Percentiles rank a stretch among this genome's conserved stretches.
phyloP scores from a whole-genome alignment of 768 basidiomycete species.

The Hydnum rufescens region DNA sequence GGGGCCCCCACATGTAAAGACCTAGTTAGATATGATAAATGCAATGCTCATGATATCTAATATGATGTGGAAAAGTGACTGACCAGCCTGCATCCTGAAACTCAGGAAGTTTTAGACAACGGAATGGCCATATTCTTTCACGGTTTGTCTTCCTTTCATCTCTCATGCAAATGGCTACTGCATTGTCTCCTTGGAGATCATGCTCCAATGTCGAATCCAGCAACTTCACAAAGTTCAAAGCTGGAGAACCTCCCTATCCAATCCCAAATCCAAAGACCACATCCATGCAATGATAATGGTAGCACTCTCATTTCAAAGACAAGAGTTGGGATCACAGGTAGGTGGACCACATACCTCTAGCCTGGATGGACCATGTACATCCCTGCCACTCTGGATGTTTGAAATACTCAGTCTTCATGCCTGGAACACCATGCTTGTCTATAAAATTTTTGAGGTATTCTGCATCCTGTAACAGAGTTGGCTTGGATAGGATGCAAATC shows the following conservation, averaged over 20 bases:
- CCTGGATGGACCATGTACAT: slow-evolving; percentile 82
- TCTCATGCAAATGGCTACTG: slow-evolving; percentile 59
- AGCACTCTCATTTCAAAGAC: background rate
- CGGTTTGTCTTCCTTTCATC: too few species aligned
- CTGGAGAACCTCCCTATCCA: slow-evolving; percentile 30
- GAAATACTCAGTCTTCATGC: slow-evolving; percentile 51
- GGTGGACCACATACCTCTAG: slow-evolving; percentile 42
- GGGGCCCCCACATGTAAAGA: too few species aligned
- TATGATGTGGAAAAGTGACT: too few species aligned
- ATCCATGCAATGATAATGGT: background rate
- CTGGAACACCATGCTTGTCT: slow-evolving; percentile 28
- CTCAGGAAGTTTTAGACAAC: too few species aligned
- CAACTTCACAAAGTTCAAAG: slow-evolving; percentile 27
- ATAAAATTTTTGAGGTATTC: slow-evolving; percentile 55
- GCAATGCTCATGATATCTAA: too few species aligned
- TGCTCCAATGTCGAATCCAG: slow-evolving; percentile 78
- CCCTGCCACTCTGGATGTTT: slow-evolving; percentile 41
- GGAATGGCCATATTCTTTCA: too few species aligned
- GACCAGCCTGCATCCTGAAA: too few species aligned
- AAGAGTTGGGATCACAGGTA: too few species aligned
- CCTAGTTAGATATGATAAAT: too few species aligned
- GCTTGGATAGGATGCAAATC: slow-evolving; percentile 47
- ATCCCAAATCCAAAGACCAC: too few species aligned
- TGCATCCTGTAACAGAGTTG: slow-evolving; percentile 37
- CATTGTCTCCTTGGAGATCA: slow-evolving; percentile 59